Conservation (phyloP, 768 basidiomycete species). For the Boletus rubroflammeus region DNA sequence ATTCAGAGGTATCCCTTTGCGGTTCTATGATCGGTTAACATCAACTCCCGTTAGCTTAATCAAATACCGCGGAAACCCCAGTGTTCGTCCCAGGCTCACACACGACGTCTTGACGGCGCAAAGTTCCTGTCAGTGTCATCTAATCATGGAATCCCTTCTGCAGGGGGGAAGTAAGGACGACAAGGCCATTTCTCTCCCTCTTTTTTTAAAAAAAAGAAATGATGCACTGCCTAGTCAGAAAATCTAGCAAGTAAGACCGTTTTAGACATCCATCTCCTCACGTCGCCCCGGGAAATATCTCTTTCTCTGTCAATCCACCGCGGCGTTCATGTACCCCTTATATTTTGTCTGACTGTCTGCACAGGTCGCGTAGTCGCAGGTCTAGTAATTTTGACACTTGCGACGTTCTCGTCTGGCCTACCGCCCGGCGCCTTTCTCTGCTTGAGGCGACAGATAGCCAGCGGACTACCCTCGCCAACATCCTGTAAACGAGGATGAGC, state of each 20-base stretch:
- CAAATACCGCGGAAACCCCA: neutral
- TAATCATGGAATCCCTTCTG: neutral
- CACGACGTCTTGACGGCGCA: neutral
- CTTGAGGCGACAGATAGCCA: neutral
- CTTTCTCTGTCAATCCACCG: neutral
- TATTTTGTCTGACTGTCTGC: neutral
- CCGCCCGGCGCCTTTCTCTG: constrained; percentile 3
- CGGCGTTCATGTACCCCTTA: neutral
- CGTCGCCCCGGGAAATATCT: neutral
- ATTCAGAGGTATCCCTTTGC: constrained; percentile 4
- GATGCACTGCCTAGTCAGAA: neutral
- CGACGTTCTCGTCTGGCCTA: neutral
- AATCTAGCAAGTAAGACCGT: neutral
- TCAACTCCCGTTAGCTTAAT: neutral
- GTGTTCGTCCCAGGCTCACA: neutral
- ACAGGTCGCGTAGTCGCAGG: constrained; percentile 1
- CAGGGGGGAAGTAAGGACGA: neutral
- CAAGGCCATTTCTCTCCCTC: too few species aligned
- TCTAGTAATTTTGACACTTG: constrained; percentile 1
- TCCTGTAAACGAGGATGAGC: constrained; percentile 10
- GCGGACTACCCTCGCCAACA: neutral
- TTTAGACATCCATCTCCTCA: neutral
- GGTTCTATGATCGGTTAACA: neutral
- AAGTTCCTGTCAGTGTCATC: neutral
- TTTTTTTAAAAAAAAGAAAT: neutral